These are phyloP conservation scores for Hondaea fermentalgiana DNA, from an alignment of 108 stramenopile genomes.

Conservation along the genomic window DNA sequence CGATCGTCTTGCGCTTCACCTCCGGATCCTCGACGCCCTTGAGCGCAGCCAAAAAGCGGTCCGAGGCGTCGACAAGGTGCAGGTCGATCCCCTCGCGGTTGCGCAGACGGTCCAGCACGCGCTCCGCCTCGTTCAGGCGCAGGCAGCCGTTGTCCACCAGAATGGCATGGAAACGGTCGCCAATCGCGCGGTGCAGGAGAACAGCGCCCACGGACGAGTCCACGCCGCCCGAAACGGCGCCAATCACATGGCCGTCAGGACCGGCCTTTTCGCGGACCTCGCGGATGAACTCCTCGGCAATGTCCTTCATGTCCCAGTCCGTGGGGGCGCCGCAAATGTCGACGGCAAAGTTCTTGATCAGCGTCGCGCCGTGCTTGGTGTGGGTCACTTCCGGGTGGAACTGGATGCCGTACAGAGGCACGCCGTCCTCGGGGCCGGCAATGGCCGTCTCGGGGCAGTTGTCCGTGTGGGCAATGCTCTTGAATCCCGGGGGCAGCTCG, in stretches of 20 bases:
- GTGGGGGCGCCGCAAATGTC: slow-evolving; percentile 68
- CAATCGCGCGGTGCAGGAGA: slow-evolving; percentile 87
- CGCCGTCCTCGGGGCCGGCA: slow-evolving; percentile 55
- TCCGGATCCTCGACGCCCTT: slow-evolving; percentile 90
- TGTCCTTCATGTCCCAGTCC: slow-evolving; percentile 94
- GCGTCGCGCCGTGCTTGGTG: slow-evolving; percentile 66
- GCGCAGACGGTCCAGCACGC: slow-evolving; percentile 70
- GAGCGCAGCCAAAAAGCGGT: slow-evolving; percentile 72
- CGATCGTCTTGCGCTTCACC: slow-evolving; percentile 92
- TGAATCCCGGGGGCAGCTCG: slow-evolving; percentile 77
- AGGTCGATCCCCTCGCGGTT: slow-evolving; percentile 87
- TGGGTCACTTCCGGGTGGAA: slow-evolving; percentile 99
- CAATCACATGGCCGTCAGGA: slow-evolving; percentile 81
- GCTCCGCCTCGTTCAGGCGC: slow-evolving; percentile 80
- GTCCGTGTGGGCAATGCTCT: slow-evolving; percentile 57
- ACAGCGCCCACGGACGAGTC: slow-evolving; percentile 96
- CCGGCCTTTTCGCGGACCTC: slow-evolving; percentile 77
- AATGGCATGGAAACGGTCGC: slow-evolving; percentile 92
- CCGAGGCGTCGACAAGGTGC: slow-evolving; percentile 78
- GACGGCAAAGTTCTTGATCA: slow-evolving; percentile 81
- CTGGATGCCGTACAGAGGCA: slow-evolving; percentile 82
- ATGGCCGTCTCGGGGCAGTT: slow-evolving; percentile 87
- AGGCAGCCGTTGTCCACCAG: slow-evolving; percentile 96
- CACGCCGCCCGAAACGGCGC: slow-evolving; percentile 97
- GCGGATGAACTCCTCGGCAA: slow-evolving; percentile 85